These are phyloP conservation scores for Aspergillus oerlinghausenensis DNA, from an alignment of 2,329 filamentous ascomycete genomes.

Conservation along the genomic window DNA sequence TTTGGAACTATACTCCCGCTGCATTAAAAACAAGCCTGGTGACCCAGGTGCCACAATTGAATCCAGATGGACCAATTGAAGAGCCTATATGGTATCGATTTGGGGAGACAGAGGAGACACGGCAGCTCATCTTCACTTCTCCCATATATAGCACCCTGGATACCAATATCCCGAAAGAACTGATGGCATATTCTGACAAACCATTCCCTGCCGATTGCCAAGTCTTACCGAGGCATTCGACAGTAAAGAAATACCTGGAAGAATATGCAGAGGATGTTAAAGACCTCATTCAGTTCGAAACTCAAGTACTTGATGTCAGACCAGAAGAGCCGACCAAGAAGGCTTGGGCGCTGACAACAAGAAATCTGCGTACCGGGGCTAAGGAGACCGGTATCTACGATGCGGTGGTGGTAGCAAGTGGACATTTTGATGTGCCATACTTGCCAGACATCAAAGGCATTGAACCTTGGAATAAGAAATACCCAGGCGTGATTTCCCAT, in stretches of 20 bases:
- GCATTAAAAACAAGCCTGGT: slow-evolving; percentile 38
- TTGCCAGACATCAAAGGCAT: slow-evolving; percentile 62
- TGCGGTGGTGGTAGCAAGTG: slow-evolving; percentile 69
- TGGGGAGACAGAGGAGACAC: slow-evolving; percentile 15
- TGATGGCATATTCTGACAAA: slow-evolving; percentile 77
- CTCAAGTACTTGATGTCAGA: slow-evolving; percentile 61
- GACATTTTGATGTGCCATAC: slow-evolving; percentile 67
- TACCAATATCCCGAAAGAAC: slow-evolving; percentile 75
- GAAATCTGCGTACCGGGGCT: slow-evolving; percentile 45
- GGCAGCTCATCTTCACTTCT: slow-evolving; percentile 64
- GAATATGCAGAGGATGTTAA: slow-evolving; percentile 65
- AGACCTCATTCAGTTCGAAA: slow-evolving; percentile 64
- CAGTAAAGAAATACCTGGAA: slow-evolving; percentile 69
- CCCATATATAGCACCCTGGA: slow-evolving; percentile 79
- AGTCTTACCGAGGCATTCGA: slow-evolving; percentile 69
- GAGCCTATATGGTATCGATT: slow-evolving; percentile 51
- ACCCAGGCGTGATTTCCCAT: slow-evolving; percentile 62
- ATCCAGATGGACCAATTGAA: slow-evolving; percentile 57
- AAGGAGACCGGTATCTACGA: slow-evolving; percentile 56
- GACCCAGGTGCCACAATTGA: slow-evolving; percentile 62
- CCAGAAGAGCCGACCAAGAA: slow-evolving; percentile 30
- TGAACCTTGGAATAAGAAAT: slow-evolving; percentile 52
- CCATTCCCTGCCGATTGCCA: slow-evolving; percentile 60
- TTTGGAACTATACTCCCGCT: slow-evolving; percentile 73
- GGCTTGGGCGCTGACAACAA: slow-evolving; percentile 59